Evolutionary conservation across 2,329 filamentous ascomycete species (phyloP), one percentile per base, ranked within the genome.

Genomic region (Arthrobotrys iridis): DNA sequence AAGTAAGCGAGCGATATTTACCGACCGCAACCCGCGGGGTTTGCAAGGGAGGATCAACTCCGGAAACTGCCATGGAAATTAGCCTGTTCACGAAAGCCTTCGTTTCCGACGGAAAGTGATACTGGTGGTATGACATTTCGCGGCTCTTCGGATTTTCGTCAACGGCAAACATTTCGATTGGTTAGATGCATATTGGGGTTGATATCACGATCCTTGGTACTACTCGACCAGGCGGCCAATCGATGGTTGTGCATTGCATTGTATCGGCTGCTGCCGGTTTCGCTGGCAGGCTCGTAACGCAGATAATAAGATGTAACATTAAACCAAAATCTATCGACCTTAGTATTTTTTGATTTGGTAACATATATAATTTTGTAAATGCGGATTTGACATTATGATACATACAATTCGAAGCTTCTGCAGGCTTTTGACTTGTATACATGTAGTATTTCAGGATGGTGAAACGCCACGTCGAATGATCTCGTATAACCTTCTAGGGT

Each of bases 141-240:
- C 18, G 24, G 50, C 50, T 55, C 30, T 55, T 55, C 50, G 50
- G 50, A 55, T 55, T 55, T 55, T 28, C 50, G 50, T 55, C 50
- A 55, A 55, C 50, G 30, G 50, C 28, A 55, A 37, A 35, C 28
- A n/a, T 55, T 55, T 55, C 30, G 50, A 55, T 55, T 55, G 50
- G 50, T 18, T 11, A 30, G 50, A 4, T 24, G n/a, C n/a, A n/a
- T n/a, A n/a, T n/a, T n/a, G n/a, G n/a, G n/a, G n/a, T n/a, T n/a
- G n/a, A n/a, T n/a, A n/a, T n/a, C n/a, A n/a, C n/a, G n/a, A n/a
- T n/a, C n/a, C n/a, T n/a, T n/a, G n/a, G n/a, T n/a, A n/a, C n/a
- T n/a, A n/a, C n/a, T n/a, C n/a, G n/a, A n/a, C n/a, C n/a, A n/a
- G n/a, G n/a, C n/a, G n/a, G n/a, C n/a, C n/a, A 33, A 33, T 33